phyloP scores from a whole-genome alignment of 1,139 yeast species.

The Scheffersomyces parashehatae region DNA sequence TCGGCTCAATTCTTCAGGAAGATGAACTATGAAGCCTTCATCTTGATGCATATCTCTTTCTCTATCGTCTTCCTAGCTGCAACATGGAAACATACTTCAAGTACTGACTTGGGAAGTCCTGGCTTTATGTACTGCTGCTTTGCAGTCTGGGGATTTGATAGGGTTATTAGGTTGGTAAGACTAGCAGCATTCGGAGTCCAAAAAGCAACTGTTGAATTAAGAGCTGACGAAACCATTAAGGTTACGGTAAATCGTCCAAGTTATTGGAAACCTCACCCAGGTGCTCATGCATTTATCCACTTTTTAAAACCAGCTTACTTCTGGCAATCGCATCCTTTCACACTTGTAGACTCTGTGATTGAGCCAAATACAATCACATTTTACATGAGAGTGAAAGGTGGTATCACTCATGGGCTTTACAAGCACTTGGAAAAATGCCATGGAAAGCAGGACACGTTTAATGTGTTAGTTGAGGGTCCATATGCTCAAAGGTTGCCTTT shows the following conservation, averaged over 20 bases:
- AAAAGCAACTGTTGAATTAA: conserved; percentile 18
- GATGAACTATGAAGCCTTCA: conserved; percentile 17
- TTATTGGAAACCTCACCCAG: conserved; percentile 18
- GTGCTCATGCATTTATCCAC: conserved; percentile 18
- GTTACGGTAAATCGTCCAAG: conserved; percentile 16
- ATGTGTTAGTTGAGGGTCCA: conserved; percentile 63
- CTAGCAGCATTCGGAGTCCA: conserved; percentile 16
- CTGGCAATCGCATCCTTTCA: conserved; percentile 26
- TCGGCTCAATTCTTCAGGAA: conserved; percentile 14
- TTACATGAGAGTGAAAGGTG: conserved; percentile 23
- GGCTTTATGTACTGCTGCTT: conserved; percentile 14
- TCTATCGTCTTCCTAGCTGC: conserved; percentile 17
- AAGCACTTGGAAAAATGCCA: conserved; percentile 12
- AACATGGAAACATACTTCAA: conserved; percentile 10
- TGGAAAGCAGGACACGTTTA: conserved; percentile 13
- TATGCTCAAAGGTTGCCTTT: conserved; percentile 29
- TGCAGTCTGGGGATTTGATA: conserved; percentile 20
- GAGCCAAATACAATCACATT: conserved; percentile 15
- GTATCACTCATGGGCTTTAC: conserved; percentile 18
- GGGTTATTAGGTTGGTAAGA: conserved; percentile 14
- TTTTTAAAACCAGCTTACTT: conserved; percentile 18
- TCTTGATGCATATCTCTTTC: conserved; percentile 17
- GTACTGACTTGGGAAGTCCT: conserved; percentile 3
- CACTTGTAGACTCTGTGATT: conserved; percentile 15
- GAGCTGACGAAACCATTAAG: conserved; percentile 17